Evolutionary conservation across 1,139 yeast species (phyloP), one percentile per base, ranked within the genome.

Genomic region (Candida freyschussii): DNA sequence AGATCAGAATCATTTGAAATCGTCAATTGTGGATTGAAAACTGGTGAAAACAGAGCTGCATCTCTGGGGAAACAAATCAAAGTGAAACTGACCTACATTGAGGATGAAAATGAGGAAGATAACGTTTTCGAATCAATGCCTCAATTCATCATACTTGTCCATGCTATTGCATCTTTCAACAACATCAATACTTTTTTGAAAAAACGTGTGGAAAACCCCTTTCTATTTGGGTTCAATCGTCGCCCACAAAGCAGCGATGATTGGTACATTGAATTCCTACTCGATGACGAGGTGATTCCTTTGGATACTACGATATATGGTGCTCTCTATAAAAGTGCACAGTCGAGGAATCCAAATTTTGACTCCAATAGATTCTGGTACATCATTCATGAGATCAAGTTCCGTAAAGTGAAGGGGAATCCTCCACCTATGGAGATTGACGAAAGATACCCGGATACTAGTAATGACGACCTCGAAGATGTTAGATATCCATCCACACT

Each of bases 111-210:
- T 14, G 20, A 26, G n/a, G 32, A 23, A 3, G 16, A 25, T 13
- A 21, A 14, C 4, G 31, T 40, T 7, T 41, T 45, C 12, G 55
- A 45, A 6, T 11, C 17, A 3, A 51, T 51, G 16, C 37, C 60
- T 1, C 64, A 69, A 1, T 52, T 79, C 50, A 59, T 75, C 21
- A 60, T 87, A 13, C 71, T 89, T 13, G 83, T 84, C n/a, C 96
- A 87, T 54, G 95, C 95, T 0, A 79, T 87, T 47, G 95, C 96
- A 0, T 82, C 96, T 0, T 80, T 86, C 52, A 73, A 71, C 39
- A 75, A 89, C 2, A 67, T 89, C 24, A 79, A 75, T 32, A 71
- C 76, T 2, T 86, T 84, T 49, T 59, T 80, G 41, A 72, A 59
- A 28, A 61, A 59, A 31, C 54, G 72, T 29, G 42, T 59, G 5